A percentile compares a stretch with the other conserved stretches of the same genome.
phyloP scores from a whole-genome alignment of 169 alveolate genomes.

The Babesia ovis region DNA sequence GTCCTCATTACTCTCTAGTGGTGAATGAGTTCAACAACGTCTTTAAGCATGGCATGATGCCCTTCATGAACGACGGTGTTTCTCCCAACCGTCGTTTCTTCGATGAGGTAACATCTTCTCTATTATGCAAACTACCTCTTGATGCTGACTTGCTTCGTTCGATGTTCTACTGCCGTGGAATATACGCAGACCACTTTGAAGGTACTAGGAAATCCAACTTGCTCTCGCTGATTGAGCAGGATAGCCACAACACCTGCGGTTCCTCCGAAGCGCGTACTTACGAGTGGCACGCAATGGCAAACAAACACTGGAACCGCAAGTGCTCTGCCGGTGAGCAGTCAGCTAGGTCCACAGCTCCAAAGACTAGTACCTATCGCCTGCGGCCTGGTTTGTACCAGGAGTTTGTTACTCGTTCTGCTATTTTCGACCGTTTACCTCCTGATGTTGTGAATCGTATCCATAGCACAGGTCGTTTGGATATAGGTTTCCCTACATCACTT shows the following conservation, averaged over 20 bases:
- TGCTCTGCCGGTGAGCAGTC: not conserved
- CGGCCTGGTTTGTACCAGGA: slow-evolving; percentile 2
- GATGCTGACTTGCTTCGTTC: slow-evolving; percentile 26
- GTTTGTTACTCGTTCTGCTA: not conserved
- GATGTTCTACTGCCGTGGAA: slow-evolving; percentile 45
- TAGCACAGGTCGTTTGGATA: slow-evolving; percentile 1
- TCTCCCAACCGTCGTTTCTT: slow-evolving; percentile 4
- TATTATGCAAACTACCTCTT: slow-evolving; percentile 49
- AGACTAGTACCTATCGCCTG: not conserved
- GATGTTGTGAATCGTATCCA: not conserved
- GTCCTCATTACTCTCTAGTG: not conserved
- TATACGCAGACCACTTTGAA: slow-evolving; percentile 17
- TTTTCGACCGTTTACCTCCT: not conserved
- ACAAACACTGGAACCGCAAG: slow-evolving; percentile 7
- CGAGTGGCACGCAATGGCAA: slow-evolving; percentile 10
- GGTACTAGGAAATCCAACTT: not conserved
- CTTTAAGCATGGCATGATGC: slow-evolving; percentile 39
- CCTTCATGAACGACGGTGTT: slow-evolving; percentile 4
- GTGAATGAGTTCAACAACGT: slow-evolving; percentile 31
- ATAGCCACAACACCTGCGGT: not conserved
- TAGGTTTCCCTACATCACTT: slow-evolving; percentile 65
- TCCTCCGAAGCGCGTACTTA: not conserved
- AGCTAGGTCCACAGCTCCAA: not conserved
- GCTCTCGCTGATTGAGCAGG: not conserved
- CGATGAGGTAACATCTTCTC: slow-evolving; percentile 42